Evolutionary conservation across 75 land plant genomes (phyloP).

Genomic region (Chamaecyparis obtusa): DNA sequence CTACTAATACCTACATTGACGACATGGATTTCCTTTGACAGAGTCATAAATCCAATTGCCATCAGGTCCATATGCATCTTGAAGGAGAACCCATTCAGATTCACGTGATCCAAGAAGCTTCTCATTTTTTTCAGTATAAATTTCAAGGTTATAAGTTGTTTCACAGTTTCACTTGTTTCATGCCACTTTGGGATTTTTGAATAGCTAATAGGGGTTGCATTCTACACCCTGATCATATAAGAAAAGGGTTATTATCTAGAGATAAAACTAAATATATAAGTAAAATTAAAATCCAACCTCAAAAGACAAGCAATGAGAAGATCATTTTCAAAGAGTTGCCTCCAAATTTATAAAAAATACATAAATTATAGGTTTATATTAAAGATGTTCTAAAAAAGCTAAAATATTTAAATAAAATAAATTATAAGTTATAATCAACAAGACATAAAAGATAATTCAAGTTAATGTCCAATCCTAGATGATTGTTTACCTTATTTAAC

Average conservation of each 20-base stretch:
- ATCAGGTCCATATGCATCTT: slow-evolving; percentile 69
- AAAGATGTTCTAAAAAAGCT: neutral
- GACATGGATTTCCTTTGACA: slow-evolving; percentile 75
- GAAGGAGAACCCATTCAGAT: slow-evolving; percentile 65
- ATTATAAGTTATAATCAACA: neutral
- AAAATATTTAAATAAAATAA: neutral
- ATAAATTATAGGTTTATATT: neutral
- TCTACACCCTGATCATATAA: slow-evolving; percentile 39
- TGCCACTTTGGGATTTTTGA: slow-evolving; percentile 10
- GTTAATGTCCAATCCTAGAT: too few species aligned
- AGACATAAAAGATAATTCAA: neutral
- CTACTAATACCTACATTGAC: slow-evolving; percentile 75
- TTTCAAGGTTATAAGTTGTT: slow-evolving; percentile 35
- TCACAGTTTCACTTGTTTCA: neutral
- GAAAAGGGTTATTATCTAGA: too few species aligned
- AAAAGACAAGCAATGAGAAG: neutral
- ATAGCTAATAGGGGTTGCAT: slow-evolving; percentile 25
- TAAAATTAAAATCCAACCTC: neutral
- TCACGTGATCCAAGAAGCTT: slow-evolving; percentile 64
- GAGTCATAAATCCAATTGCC: slow-evolving; percentile 78
- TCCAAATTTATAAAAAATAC: neutral
- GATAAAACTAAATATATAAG: too few species aligned
- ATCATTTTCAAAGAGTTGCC: neutral
- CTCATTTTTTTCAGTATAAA: slow-evolving; percentile 86
- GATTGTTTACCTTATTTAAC: too few species aligned